Evolutionary conservation across 1,284 basidiomycete species (phyloP), one percentile per base, ranked within the genome.

Genomic region (Mycosarcoma mackinlayi): DNA sequence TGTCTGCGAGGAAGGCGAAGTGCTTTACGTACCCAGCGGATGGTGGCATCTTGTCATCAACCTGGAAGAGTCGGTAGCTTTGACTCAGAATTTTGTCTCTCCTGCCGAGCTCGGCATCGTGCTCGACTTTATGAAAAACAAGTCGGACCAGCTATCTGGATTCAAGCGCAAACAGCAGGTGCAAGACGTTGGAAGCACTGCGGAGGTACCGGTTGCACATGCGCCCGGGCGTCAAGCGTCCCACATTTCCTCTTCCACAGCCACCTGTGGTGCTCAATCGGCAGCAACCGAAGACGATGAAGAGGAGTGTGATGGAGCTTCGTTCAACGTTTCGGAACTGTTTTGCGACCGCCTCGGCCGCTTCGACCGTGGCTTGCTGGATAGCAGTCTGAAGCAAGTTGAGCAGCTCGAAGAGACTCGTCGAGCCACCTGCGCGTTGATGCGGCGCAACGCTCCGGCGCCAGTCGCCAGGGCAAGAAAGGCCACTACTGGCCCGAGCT

Each of bases 61-160:
- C 47, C 62, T 67, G 13, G 54, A 61, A 46, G 74, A 78, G 44
- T 76, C 62, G 5, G 82, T 85, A 8, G 84, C 84, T 2, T 75
- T 85, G 33, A 85, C 85, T 7, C 85, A 85, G 62, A 85, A 85
- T 73, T 85, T 84, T 73, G 83, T 85, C 24, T 84, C 84, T 3
- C 72, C 74, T 6, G 60, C 75, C n/a, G 84, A 85, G 62, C 73
- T 85, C 19, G 73, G 76, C 3, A 61, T 73, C 23, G 84, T 85
- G 31, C 73, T 85, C 14, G 72, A 76, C 40, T 85, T 85, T 61
- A 82, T 85, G 77, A 79, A 81, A 41, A 75, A 84, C 69, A 79
- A 80, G 37, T 68, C 82, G 0, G 83, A 84, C 23, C 85, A 85
- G 53, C 75, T 85, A 5, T 84, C 83, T 1, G 85, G 85, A 3